A percentile compares a stretch with the other conserved stretches of the same genome.
phyloP scores from a whole-genome alignment of 768 basidiomycete species.

The Phanerochaete carnosa region DNA sequence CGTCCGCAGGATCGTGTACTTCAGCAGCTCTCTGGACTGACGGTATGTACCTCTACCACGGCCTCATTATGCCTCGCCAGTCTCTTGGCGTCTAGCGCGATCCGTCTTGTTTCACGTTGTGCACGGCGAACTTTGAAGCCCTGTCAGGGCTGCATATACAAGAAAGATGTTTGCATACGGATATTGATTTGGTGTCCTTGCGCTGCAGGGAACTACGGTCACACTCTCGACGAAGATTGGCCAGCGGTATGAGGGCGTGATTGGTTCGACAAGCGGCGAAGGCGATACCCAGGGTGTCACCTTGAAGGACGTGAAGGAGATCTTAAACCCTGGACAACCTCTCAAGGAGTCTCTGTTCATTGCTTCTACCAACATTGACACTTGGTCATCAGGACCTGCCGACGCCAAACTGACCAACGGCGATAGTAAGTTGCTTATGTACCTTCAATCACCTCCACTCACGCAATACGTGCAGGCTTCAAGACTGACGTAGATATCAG shows the following conservation, averaged over 20 bases:
- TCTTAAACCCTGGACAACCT: conserved; percentile 61
- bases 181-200: background rate
- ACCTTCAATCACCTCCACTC: conserved; percentile 2
- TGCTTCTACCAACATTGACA: conserved; percentile 68
- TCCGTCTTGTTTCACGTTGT: background rate
- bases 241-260: conserved; percentile 72
- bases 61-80: conserved; percentile 4
- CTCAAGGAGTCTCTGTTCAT: conserved; percentile 71
- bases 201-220: conserved; percentile 66
- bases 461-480: conserved; percentile 49
- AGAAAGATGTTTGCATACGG: background rate
- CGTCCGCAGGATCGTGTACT: conserved; percentile 56
- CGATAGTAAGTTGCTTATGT: conserved; percentile 51
- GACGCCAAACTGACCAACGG: conserved; percentile 67
- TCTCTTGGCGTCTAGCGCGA: background rate
- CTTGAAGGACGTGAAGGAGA: conserved; percentile 75
- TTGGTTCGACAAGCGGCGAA: conserved; percentile 57
- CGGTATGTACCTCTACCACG: conserved; percentile 44
- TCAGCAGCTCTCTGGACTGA: conserved; percentile 65
- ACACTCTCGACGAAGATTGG: conserved; percentile 70
- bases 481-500: conserved; percentile 81
- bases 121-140: background rate
- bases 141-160: background rate
- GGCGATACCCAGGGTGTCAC: conserved; percentile 71
- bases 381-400: conserved; percentile 71